Percentiles rank a stretch among this genome's conserved stretches.
Conservation (phyloP, 768 basidiomycete species). For the Boletus rex-veris region DNA sequence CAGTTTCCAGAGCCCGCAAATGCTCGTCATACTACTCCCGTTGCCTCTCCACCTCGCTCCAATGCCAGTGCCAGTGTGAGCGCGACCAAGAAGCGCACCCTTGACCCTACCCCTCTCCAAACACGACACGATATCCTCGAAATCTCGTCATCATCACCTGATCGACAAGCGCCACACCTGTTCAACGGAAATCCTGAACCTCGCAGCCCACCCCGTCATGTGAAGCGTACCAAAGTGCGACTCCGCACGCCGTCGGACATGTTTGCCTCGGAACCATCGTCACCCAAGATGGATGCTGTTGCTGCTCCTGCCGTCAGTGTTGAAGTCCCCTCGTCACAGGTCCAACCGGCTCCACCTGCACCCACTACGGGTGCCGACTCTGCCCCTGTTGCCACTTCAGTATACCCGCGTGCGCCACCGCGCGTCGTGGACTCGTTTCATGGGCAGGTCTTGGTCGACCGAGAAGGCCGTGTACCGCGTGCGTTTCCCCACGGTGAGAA, state of each 20-base stretch:
- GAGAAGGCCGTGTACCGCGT: constrained; percentile 13
- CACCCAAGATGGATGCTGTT: constrained; percentile 1
- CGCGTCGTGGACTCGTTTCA: constrained; percentile 17
- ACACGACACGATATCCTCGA: neutral
- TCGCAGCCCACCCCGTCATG: neutral
- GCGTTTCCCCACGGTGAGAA: neutral
- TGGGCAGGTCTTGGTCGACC: constrained; percentile 20
- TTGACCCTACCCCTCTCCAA: neutral
- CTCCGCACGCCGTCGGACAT: constrained; percentile 6
- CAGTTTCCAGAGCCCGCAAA: neutral
- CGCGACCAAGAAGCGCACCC: neutral
- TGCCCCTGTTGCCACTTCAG: neutral
- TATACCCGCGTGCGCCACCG: constrained; percentile 18
- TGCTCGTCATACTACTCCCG: neutral
- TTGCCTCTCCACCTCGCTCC: neutral
- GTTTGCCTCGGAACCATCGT: constrained; percentile 17
- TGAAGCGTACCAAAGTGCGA: constrained; percentile 12
- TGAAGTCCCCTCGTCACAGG: neutral
- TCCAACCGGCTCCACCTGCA: neutral
- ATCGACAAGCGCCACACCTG: neutral
- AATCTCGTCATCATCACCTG: neutral
- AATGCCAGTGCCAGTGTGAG: neutral
- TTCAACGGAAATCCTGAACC: neutral
- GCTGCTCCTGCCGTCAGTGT: neutral
- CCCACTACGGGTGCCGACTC: neutral